These are phyloP conservation scores for Fraxinus excelsior DNA, from an alignment of 257 asterid species.

Conservation along the genomic window DNA sequence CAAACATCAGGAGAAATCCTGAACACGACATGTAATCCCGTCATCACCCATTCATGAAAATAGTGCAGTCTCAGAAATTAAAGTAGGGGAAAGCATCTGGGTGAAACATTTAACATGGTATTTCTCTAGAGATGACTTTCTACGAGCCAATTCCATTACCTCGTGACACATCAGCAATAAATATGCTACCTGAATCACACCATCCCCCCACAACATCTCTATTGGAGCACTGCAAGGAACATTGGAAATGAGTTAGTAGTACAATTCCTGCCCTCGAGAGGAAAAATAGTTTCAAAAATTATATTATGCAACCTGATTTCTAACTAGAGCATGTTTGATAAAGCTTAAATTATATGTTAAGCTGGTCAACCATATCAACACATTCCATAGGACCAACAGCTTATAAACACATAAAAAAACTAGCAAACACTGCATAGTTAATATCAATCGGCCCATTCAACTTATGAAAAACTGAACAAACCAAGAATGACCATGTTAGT, in stretches of 20 bases:
- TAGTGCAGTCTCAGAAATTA: neutral
- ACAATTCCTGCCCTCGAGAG: neutral
- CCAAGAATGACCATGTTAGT: neutral
- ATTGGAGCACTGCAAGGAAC: conserved; percentile 34
- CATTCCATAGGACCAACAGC: no score
- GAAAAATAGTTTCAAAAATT: neutral
- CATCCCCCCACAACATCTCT: conserved; percentile 60
- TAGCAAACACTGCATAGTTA: no score
- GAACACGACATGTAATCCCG: neutral
- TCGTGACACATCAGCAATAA: conserved; percentile 46
- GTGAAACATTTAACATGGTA: neutral
- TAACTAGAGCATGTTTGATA: no score
- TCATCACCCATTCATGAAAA: neutral
- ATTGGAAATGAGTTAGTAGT: conserved; percentile 24
- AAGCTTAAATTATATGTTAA: no score
- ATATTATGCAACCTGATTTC: neutral
- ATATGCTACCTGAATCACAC: conserved; percentile 59
- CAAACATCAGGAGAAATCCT: neutral
- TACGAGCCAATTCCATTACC: neutral
- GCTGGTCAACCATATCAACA: no score
- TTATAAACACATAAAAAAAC: no score
- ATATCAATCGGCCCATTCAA: no score
- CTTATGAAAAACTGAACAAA: neutral
- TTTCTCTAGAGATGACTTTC: neutral
- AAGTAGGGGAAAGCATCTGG: neutral